Evolutionary conservation across 257 asterid species (phyloP), one percentile per base, ranked within the genome.

Genomic region (Penstemon eatonii): DNA sequence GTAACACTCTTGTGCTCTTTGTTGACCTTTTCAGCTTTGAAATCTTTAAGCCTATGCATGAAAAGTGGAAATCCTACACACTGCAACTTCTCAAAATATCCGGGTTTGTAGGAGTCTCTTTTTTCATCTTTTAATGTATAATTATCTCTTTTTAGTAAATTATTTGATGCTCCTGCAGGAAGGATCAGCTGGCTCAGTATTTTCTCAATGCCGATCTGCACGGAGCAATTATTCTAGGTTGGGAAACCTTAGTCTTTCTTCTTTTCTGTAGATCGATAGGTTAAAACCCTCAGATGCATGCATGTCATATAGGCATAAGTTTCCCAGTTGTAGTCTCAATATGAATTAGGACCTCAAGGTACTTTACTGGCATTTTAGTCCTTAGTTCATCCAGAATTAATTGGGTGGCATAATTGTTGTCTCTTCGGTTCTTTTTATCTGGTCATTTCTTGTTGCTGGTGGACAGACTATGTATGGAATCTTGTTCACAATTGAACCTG

Each of bases 201-300:
- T 80, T 93, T 75, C 91, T 88, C 56, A 85, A 80, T 73, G 97
- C 86, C 7, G 92, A 90, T 73, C 77, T 90, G 6, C 96, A 90
- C 42, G 99, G 97, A 60, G 91, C 97, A 63, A 52, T 82, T 63
- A 80, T 93, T 70, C 80, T 84, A 80, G 99, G 99, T 88, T 60
- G 40, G 83, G 44, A 58, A 66, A 61, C 67, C 12, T 44, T 46
- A 46, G 57, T 66, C 68, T 37, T 69, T 53, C 68, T 68, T 59
- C 9, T 8, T 10, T 47, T 69, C 6, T 64, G 15, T 53, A 5
- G 47, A 39, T 15, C 18, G 18, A 15, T 62, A 25, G 65, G 57
- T 52, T 57, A 77, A 63, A 69, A 57, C 33, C 18, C 58, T 39
- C 55, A 42, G 8, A 56, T 45, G 58, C 70, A 15, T 15, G 18